Conservation (phyloP, 2,329 filamentous ascomycete species). For the Aotearoamyces nothofagi region DNA sequence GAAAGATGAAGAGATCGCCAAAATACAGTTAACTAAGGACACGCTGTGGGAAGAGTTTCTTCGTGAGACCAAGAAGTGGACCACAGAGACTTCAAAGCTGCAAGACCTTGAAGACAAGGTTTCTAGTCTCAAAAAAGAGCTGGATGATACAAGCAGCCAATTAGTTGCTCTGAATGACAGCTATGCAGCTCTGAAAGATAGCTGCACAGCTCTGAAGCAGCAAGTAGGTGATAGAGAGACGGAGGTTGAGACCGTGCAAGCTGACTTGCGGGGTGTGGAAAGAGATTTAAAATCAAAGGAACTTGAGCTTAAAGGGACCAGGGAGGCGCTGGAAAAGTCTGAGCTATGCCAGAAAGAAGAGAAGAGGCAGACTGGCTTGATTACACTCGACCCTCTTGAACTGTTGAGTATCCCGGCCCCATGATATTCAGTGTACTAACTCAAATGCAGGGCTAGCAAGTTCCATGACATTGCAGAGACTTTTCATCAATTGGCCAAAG, state of each 20-base stretch:
- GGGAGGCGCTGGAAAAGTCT: background rate
- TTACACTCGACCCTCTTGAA: background rate
- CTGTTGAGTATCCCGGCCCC: background rate
- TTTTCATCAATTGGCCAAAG: conserved; percentile 3
- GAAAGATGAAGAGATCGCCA: background rate
- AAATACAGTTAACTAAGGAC: background rate
- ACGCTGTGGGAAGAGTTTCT: conserved; percentile 1
- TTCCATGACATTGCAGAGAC: conserved; percentile 2
- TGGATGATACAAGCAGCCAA: background rate
- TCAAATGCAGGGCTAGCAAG: conserved; percentile 1
- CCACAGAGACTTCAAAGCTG: background rate
- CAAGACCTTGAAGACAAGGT: conserved; percentile 1
- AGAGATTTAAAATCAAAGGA: conserved; percentile 1
- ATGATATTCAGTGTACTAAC: conserved; percentile 1
- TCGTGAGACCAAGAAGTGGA: background rate
- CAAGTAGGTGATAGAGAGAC: background rate
- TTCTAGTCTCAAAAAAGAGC: background rate
- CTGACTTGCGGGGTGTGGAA: background rate
- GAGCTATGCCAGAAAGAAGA: conserved; percentile 1
- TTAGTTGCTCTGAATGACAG: background rate
- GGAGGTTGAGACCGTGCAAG: background rate
- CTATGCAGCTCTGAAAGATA: too few species aligned
- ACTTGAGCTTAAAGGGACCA: background rate
- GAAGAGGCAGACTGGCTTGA: background rate
- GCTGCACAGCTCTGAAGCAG: background rate